Evolutionary conservation across 306 rosid genomes (phyloP), one percentile per base, ranked within the genome.

Genomic region (cucumber (Cucumis sativus)): DNA sequence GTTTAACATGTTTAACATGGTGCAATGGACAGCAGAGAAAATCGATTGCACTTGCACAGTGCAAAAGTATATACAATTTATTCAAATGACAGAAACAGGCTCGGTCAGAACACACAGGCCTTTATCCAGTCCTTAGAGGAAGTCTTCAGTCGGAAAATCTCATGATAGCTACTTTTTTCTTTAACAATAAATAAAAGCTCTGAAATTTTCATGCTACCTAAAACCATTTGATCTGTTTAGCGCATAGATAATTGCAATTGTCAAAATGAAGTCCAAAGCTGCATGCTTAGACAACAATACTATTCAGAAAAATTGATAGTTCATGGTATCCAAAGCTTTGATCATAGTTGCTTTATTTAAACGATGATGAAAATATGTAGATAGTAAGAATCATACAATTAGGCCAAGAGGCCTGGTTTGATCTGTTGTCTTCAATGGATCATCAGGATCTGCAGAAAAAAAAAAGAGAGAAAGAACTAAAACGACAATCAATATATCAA

Each of bases 391-490:
- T 75, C 90, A 49, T 90, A 90, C 95, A 77, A 90, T 90, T 43
- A 90, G 83, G 75, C 95, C 95, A 43, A 90, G 92, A 56, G 78
- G 83, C 80, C 97, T 88, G 74, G 93, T 90, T 80, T 88, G 97
- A 65, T 90, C 93, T 1, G 97, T 92, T 69, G 96, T 92, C 90
- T 92, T 86, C 83, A 92, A 76, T 15, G 95, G 95, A 78, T 90
- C 95, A 57, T 90, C 92, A 43, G 88, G 18, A 88, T 90, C 95
- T 90, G 88, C 81, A 81, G 54, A 4, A 6, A 6, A 16, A 52
- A 16, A 52, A 16, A 35, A 51, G 5, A 20, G 54, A 33, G 17
- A 39, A 60, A 71, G 14, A 10, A 10, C 0, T 8, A 33, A 33
- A 3, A 33, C 5, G 37, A 39, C 54, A 35, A 11, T 10, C 52